Base-by-base conservation (phyloP, 441 rosid genomes). In the Jatropha multifida region DNA sequence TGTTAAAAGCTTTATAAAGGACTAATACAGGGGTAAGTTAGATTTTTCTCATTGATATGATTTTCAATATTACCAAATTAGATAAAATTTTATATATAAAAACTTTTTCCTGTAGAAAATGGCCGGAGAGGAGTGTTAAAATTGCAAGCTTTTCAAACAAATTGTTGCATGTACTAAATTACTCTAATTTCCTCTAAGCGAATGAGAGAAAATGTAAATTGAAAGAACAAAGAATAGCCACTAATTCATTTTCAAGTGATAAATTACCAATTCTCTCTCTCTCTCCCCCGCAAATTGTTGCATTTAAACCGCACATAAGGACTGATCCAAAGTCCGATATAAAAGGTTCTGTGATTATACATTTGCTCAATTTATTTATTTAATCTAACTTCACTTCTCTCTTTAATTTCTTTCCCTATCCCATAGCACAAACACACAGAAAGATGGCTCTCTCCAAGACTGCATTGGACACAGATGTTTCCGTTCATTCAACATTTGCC, bases 361-460 rank as follows among this genome's bases (percentile, higher is more conserved):
- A 17, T 18, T 5, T 32, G 7, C 20, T 9, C 10, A 58, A 58
- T 20, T n/a, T 23, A 58, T 23, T 60, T 60, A 9, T 27, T 60
- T 60, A 23, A 27, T 26, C 14, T 32, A 27, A 60, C 6, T 60
- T 52, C 56, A 52, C 5, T 52, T 52, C 56, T 52, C 8, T 52
- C 7, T 0, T 52, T 5, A 51, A 11, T 51, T 14, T 23, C 69
- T 20, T 10, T 32, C 32, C 8, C 17, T 14, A 13, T 9, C 55
- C 5, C 8, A 15, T 2, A 11, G 20, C 61, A 9, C 38, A 8
- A 4, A 41, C 14, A 42, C 7, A 51, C 26, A 60, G 13, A 3
- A 92, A 92, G 98, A 56, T n/a, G 61, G 61, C 27, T 56, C 61
- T 56, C 26, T 56, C 61, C 4, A 18, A 56, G 61, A 20, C 61